phyloP scores from a whole-genome alignment of 768 basidiomycete species.

The Cyclocybe aegerita region DNA sequence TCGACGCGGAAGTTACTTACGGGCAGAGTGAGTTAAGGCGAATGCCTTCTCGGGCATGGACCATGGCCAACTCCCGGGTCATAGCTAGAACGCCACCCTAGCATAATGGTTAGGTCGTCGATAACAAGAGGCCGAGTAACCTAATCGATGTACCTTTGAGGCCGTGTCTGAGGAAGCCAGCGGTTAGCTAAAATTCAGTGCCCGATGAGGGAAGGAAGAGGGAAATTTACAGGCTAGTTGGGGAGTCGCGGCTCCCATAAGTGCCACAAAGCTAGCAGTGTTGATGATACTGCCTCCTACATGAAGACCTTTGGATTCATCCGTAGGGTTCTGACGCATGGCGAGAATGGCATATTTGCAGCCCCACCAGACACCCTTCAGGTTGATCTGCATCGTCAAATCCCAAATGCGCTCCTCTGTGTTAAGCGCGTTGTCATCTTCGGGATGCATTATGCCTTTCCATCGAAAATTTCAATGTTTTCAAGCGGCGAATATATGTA shows the following conservation, averaged over 20 bases:
- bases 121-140: neutral
- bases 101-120: slow-evolving; percentile 2
- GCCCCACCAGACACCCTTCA: slow-evolving; percentile 99
- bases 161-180: slow-evolving; percentile 69
- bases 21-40: slow-evolving; percentile 96
- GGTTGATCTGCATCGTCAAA: slow-evolving; percentile 88
- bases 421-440: slow-evolving; percentile 92
- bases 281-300: slow-evolving; percentile 94
- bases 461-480: neutral
- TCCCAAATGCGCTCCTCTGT: slow-evolving; percentile 98
- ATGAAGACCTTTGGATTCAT: slow-evolving; percentile 76
- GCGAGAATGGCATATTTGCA: slow-evolving; percentile 97
- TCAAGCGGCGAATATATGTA: neutral
- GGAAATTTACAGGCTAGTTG: slow-evolving; percentile 79
- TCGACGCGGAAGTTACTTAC: slow-evolving; percentile 43
- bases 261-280: slow-evolving; percentile 95
- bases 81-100: slow-evolving; percentile 97
- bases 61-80: slow-evolving; percentile 97
- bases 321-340: slow-evolving; percentile 90
- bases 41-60: slow-evolving; percentile 97
- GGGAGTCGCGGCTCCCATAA: slow-evolving; percentile 95
- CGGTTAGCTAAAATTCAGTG: neutral
- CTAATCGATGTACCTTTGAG: slow-evolving; percentile 62
- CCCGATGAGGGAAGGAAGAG: neutral
- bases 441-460: slow-evolving; percentile 96